A percentile compares a stretch with the other conserved stretches of the same genome.
These are phyloP conservation scores for Stipa capillata DNA, from an alignment of 176 grass and related monocot species.

Conservation along the genomic window DNA sequence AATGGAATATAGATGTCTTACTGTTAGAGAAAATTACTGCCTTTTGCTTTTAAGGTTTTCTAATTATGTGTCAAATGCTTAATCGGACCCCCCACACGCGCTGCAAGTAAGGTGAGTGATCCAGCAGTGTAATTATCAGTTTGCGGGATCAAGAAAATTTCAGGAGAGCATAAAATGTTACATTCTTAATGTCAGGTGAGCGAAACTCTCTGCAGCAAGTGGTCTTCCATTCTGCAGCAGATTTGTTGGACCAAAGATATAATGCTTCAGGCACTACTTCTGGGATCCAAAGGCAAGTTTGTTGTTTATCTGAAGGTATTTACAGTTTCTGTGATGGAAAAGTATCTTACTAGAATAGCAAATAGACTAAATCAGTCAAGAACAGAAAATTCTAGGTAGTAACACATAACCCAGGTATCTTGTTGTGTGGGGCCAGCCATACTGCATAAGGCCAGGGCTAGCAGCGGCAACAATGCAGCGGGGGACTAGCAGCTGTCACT, in stretches of 20 bases:
- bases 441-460: background rate
- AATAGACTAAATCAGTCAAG: background rate
- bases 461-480: background rate
- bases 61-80: background rate
- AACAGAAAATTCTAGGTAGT: background rate
- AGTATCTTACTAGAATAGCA: background rate
- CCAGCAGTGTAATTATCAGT: background rate
- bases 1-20: background rate
- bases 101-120: background rate
- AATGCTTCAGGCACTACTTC: background rate
- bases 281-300: background rate
- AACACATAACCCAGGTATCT: background rate
- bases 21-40: background rate
- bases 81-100: background rate
- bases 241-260: background rate
- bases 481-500: background rate
- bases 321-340: background rate
- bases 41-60: background rate
- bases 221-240: background rate
- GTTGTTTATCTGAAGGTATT: background rate
- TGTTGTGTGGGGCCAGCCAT: background rate
- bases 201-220: background rate
- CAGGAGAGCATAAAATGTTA: background rate
- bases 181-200: background rate
- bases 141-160: background rate